A percentile compares a stretch with the other conserved stretches of the same genome.
phyloP scores from a whole-genome alignment of 106 monocot species.

The Dendrobium chrysotoxum region DNA sequence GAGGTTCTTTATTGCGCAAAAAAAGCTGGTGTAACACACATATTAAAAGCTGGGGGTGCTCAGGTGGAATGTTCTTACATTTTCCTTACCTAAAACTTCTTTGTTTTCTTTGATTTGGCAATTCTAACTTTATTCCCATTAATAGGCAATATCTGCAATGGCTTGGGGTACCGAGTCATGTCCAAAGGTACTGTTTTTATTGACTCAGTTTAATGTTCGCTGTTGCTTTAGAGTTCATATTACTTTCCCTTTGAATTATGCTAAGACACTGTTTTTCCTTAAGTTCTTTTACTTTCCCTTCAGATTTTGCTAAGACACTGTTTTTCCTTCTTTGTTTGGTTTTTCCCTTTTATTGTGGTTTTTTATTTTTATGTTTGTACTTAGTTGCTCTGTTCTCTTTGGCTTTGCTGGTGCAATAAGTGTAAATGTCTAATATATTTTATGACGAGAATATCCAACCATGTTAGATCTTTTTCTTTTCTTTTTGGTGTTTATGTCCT shows the following conservation, averaged over 20 bases:
- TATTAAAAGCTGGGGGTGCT: constrained; percentile 96
- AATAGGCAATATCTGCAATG: constrained; percentile 91
- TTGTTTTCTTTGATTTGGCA: neutral
- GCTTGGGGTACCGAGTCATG: constrained; percentile 93
- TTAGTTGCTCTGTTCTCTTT: neutral
- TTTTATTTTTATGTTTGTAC: constrained; percentile 2
- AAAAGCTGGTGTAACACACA: constrained; percentile 92
- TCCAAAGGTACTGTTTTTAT: constrained; percentile 67
- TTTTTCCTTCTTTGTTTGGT: neutral
- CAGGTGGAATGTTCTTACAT: constrained; percentile 42
- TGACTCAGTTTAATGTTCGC: neutral
- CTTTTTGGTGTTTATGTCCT: neutral
- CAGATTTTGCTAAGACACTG: neutral
- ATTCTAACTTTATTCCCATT: constrained; percentile 2
- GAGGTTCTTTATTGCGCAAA: constrained; percentile 98
- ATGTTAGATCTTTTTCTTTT: neutral
- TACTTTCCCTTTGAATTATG: neutral
- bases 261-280: neutral
- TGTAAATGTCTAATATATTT: neutral
- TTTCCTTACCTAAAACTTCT: neutral
- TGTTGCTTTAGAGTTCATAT: neutral
- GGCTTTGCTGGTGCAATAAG: neutral
- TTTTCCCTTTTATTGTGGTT: neutral
- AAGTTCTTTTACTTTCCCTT: neutral
- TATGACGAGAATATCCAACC: neutral